phyloP scores from a whole-genome alignment of 345 rosid species.

The Pseudoturritis turrita region DNA sequence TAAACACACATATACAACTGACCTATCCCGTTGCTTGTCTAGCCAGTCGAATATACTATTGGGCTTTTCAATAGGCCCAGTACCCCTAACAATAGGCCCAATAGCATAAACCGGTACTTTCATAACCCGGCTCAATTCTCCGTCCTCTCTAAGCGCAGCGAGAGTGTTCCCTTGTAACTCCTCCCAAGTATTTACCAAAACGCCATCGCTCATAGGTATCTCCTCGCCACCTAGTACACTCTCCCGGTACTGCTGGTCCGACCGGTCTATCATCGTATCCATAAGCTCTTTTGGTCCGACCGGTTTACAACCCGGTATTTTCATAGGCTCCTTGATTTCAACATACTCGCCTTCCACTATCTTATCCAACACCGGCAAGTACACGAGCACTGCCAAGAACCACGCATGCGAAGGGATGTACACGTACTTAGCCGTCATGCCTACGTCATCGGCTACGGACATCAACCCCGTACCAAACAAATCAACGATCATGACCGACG shows the following conservation, averaged over 20 bases:
- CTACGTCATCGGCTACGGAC: slow-evolving; percentile 35
- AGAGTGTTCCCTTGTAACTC: slow-evolving; percentile 42
- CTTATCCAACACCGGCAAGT: slow-evolving; percentile 34
- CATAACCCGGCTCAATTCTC: not conserved
- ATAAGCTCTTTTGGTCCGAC: slow-evolving; percentile 40
- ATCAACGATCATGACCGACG: slow-evolving; percentile 49
- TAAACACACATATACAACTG: slow-evolving; percentile 58
- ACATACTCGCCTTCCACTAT: slow-evolving; percentile 38
- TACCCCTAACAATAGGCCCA: slow-evolving; percentile 41
- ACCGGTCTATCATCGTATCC: slow-evolving; percentile 37
- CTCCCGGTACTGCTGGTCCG: slow-evolving; percentile 20
- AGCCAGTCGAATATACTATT: slow-evolving; percentile 40
- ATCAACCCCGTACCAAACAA: slow-evolving; percentile 41
- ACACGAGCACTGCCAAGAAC: slow-evolving; percentile 42
- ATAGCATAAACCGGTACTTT: slow-evolving; percentile 42
- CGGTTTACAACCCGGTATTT: slow-evolving; percentile 53
- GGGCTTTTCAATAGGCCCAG: not conserved
- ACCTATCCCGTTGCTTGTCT: slow-evolving; percentile 38
- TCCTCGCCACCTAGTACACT: slow-evolving; percentile 12
- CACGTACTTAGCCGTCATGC: slow-evolving; percentile 31
- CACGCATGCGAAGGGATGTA: slow-evolving; percentile 40
- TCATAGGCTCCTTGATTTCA: slow-evolving; percentile 32
- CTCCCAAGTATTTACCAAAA: slow-evolving; percentile 62
- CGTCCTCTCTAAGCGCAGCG: slow-evolving; percentile 32
- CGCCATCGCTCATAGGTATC: slow-evolving; percentile 40